These are phyloP conservation scores for Cercophora newfieldiana DNA, from an alignment of 495 filamentous ascomycete genomes.

Conservation along the genomic window DNA sequence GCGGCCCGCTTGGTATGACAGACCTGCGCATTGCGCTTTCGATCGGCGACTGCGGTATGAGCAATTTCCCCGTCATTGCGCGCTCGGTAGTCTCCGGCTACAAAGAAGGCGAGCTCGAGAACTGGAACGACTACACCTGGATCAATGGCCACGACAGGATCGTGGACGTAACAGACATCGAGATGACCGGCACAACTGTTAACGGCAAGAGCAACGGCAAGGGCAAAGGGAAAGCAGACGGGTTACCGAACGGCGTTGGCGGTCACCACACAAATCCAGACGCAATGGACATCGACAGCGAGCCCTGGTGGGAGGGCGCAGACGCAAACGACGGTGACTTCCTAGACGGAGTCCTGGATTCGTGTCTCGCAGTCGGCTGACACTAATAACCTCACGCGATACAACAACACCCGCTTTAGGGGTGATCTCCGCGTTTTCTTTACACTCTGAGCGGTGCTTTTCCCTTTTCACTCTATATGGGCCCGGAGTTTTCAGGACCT, in stretches of 20 bases:
- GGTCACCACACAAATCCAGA: slow-evolving; percentile 34
- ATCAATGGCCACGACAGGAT: slow-evolving; percentile 38
- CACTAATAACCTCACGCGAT: background rate
- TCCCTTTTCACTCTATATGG: slow-evolving; percentile 7
- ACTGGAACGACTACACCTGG: slow-evolving; percentile 55
- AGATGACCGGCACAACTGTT: slow-evolving; percentile 33
- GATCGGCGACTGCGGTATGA: slow-evolving; percentile 70
- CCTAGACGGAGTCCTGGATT: slow-evolving; percentile 70
- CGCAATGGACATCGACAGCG: slow-evolving; percentile 65
- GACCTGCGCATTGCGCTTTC: slow-evolving; percentile 77
- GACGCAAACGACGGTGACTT: slow-evolving; percentile 58
- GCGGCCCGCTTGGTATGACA: slow-evolving; percentile 69
- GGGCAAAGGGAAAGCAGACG: slow-evolving; percentile 25
- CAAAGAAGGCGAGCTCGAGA: slow-evolving; percentile 73
- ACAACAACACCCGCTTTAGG: background rate
- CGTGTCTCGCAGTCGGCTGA: slow-evolving; percentile 40
- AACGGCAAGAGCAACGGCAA: slow-evolving; percentile 7
- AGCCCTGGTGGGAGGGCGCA: slow-evolving; percentile 74
- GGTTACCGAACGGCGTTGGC: slow-evolving; percentile 40
- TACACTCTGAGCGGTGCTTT: background rate
- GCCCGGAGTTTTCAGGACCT: slow-evolving; percentile 1
- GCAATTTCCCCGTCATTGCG: slow-evolving; percentile 72
- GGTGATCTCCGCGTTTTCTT: background rate
- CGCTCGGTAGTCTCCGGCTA: slow-evolving; percentile 70
- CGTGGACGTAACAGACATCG: slow-evolving; percentile 28